phyloP scores from a whole-genome alignment of 202 grass and related monocot species.

The Hordeum pubiflorum region DNA sequence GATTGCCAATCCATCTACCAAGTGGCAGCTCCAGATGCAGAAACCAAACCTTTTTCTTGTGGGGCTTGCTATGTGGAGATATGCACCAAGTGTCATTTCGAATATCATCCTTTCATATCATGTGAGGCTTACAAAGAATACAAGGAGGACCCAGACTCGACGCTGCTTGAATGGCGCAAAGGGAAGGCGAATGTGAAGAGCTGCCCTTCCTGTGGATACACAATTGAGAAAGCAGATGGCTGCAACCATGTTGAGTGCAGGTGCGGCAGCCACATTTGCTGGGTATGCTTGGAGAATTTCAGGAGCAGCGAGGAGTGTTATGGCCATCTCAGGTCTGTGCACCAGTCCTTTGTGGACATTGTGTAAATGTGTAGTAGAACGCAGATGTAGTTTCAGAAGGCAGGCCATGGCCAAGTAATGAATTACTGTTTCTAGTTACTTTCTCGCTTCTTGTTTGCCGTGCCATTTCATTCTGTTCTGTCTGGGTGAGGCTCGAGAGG shows the following conservation, averaged over 20 bases:
- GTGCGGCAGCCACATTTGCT: conserved; percentile 80
- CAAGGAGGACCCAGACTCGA: conserved; percentile 67
- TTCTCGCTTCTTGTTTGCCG: background rate
- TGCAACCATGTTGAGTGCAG: conserved; percentile 86
- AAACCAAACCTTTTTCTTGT: conserved; percentile 55
- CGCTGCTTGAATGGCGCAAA: conserved; percentile 55
- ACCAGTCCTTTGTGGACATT: conserved; percentile 28
- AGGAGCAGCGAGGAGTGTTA: conserved; percentile 67
- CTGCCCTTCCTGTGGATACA: conserved; percentile 61
- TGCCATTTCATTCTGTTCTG: background rate
- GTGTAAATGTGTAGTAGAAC: too few species aligned
- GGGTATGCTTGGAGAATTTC: conserved; percentile 67
- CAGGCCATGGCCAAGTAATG: background rate
- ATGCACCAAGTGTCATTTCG: conserved; percentile 78
- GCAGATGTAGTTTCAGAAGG: background rate
- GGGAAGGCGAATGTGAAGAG: conserved; percentile 72
- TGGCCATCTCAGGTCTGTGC: conserved; percentile 55
- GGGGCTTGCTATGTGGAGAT: conserved; percentile 80
- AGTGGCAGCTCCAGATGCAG: conserved; percentile 27
- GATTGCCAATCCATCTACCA: conserved; percentile 71
- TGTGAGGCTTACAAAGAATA: conserved; percentile 74
- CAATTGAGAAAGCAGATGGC: conserved; percentile 81
- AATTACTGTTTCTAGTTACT: background rate
- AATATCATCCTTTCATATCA: conserved; percentile 75
- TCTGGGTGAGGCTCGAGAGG: background rate